Percentiles rank a stretch among this genome's conserved stretches.
Conservation (phyloP, 2,329 filamentous ascomycete species). For the Talaromyces piceae region DNA sequence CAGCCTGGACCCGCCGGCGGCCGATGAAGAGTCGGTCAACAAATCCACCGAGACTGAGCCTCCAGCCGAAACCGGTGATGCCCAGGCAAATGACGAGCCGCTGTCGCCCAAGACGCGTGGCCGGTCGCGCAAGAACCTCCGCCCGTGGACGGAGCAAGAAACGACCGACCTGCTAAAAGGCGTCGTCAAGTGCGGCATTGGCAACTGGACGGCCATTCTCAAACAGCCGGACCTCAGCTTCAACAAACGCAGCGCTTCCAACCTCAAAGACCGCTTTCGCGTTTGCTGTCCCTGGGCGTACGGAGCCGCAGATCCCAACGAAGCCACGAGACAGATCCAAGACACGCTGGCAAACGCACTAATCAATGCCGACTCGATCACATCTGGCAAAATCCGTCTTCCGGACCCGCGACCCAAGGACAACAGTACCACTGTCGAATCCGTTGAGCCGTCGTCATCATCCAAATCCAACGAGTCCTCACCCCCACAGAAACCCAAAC, state of each 20-base stretch:
- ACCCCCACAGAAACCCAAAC: slow-evolving; percentile 1
- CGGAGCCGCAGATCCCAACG: slow-evolving; percentile 30
- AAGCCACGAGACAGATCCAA: slow-evolving; percentile 30
- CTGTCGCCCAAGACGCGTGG: slow-evolving; percentile 27
- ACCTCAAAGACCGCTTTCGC: slow-evolving; percentile 56
- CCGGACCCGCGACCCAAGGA: slow-evolving; percentile 19
- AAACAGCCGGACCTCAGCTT: slow-evolving; percentile 51
- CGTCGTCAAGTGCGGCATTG: slow-evolving; percentile 54
- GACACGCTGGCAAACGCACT: slow-evolving; percentile 28
- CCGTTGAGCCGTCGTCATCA: slow-evolving; percentile 6
- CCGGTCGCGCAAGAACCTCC: slow-evolving; percentile 43
- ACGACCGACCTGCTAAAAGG: slow-evolving; percentile 51
- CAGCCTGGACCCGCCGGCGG: slow-evolving; percentile 13
- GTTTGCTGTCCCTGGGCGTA: slow-evolving; percentile 48
- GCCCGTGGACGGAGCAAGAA: slow-evolving; percentile 55
- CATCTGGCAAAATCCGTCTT: slow-evolving; percentile 20
- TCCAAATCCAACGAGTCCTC: slow-evolving; percentile 4
- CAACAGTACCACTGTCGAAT: slow-evolving; percentile 9
- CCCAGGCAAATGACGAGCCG: slow-evolving; percentile 12
- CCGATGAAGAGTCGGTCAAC: slow-evolving; percentile 7
- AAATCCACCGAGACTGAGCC: neutral
- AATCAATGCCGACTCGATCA: slow-evolving; percentile 23
- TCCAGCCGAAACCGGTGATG: neutral
- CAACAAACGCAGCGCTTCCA: slow-evolving; percentile 51
- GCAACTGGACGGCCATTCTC: slow-evolving; percentile 58